phyloP scores from a whole-genome alignment of 768 basidiomycete species.

The Naganishia randhawae region DNA sequence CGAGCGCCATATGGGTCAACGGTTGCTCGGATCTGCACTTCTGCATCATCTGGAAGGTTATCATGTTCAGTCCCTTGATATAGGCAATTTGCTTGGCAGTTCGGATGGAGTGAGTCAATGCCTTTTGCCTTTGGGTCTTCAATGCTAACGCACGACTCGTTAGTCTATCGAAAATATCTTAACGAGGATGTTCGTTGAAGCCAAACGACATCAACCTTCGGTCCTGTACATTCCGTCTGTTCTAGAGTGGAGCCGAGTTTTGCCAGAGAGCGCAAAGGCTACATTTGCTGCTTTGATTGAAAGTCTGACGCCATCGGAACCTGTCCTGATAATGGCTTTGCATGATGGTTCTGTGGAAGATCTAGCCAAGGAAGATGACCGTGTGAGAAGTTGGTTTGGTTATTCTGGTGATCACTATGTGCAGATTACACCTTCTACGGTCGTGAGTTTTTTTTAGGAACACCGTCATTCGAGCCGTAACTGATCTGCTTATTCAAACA shows the following conservation, averaged over 20 bases:
- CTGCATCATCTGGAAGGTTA: slow-evolving; percentile 93
- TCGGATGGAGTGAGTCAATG: slow-evolving; percentile 67
- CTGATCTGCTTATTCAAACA: slow-evolving; percentile 26
- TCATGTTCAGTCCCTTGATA: slow-evolving; percentile 87
- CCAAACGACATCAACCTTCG: slow-evolving; percentile 92
- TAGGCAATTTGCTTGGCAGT: slow-evolving; percentile 82
- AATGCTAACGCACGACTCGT: not conserved
- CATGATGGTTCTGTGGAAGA: slow-evolving; percentile 70
- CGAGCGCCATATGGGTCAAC: slow-evolving; percentile 80
- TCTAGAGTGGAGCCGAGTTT: slow-evolving; percentile 74
- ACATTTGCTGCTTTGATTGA: slow-evolving; percentile 89
- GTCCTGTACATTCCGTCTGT: slow-evolving; percentile 92
- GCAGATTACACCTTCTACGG: slow-evolving; percentile 58
- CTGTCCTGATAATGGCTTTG: slow-evolving; percentile 84
- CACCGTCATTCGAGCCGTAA: not conserved
- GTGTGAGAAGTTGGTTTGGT: slow-evolving; percentile 86
- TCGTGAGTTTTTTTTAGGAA: slow-evolving; percentile 39
- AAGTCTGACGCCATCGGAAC: slow-evolving; percentile 83
- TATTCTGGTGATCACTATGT: slow-evolving; percentile 67
- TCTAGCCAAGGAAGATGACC: slow-evolving; percentile 62
- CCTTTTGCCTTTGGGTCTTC: not conserved
- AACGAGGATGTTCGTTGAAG: slow-evolving; percentile 92
- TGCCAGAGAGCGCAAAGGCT: slow-evolving; percentile 75
- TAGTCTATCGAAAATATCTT: slow-evolving; percentile 87
- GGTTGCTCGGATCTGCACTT: slow-evolving; percentile 80